These are phyloP conservation scores for Saccharum spontaneum DNA, from an alignment of 176 grass and related monocot species.

Conservation along the genomic window DNA sequence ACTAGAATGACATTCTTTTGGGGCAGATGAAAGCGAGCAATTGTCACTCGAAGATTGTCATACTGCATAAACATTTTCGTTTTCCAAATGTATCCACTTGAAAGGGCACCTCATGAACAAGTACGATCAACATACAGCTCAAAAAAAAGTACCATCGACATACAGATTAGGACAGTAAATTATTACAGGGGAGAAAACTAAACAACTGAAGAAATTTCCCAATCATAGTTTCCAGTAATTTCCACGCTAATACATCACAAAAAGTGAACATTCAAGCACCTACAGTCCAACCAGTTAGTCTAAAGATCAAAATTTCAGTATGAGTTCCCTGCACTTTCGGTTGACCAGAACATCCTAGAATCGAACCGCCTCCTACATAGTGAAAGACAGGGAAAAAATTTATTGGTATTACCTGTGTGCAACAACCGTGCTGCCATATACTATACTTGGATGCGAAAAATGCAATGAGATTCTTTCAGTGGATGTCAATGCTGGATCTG, in stretches of 20 bases:
- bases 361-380: neutral
- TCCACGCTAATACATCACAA: neutral
- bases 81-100: neutral
- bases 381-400: neutral
- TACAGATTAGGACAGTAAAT: neutral
- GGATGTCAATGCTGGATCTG: slow-evolving; percentile 39
- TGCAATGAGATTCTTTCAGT: neutral
- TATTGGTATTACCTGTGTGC: neutral
- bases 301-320: slow-evolving; percentile 1
- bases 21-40: neutral
- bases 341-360: neutral
- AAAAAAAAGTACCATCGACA: neutral
- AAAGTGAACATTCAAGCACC: neutral
- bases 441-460: neutral
- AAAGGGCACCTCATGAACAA: neutral
- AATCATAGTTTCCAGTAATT: neutral
- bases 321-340: neutral
- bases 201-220: neutral
- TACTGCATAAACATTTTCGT: neutral
- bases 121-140: neutral
- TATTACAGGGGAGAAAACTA: neutral
- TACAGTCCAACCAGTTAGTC: slow-evolving; percentile 11
- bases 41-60: neutral
- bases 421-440: slow-evolving; percentile 1
- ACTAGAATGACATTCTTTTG: no score